phyloP scores from a whole-genome alignment of 768 basidiomycete genomes.

The Asterophora lycoperdoides region DNA sequence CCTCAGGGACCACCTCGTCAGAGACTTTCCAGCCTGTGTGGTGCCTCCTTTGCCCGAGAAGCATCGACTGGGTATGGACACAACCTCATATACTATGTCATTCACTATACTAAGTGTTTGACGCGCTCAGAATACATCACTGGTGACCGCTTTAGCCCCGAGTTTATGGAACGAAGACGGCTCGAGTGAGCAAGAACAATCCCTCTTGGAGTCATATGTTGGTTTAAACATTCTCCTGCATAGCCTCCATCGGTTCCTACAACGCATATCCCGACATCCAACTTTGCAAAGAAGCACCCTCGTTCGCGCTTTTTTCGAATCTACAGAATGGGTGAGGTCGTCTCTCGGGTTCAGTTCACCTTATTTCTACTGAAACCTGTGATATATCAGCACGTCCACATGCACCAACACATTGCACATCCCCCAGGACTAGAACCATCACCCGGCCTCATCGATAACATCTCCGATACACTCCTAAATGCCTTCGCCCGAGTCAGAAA shows the following conservation, averaged over 20 bases:
- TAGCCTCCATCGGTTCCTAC: slow-evolving; percentile 89
- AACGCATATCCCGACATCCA: slow-evolving; percentile 89
- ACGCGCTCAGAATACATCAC: slow-evolving; percentile 84
- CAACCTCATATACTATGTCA: slow-evolving; percentile 1
- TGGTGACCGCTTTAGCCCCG: slow-evolving; percentile 94
- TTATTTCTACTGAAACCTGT: slow-evolving; percentile 2
- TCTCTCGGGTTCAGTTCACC: slow-evolving; percentile 1
- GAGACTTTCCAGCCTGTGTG: slow-evolving; percentile 97
- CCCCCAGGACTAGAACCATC: slow-evolving; percentile 81
- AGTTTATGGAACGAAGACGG: slow-evolving; percentile 93
- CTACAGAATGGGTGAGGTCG: slow-evolving; percentile 90
- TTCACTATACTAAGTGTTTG: slow-evolving; percentile 1
- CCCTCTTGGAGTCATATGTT: not conserved
- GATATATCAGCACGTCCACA: slow-evolving; percentile 75
- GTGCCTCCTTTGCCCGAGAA: slow-evolving; percentile 96
- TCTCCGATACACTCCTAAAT: slow-evolving; percentile 94
- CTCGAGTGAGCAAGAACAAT: slow-evolving; percentile 61
- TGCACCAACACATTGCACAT: slow-evolving; percentile 94
- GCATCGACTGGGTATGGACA: slow-evolving; percentile 80
- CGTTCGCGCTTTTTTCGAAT: slow-evolving; percentile 92
- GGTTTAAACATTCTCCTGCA: not conserved
- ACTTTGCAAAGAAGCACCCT: slow-evolving; percentile 89
- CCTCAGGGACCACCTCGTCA: slow-evolving; percentile 78
- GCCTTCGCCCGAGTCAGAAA: slow-evolving; percentile 95
- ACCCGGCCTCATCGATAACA: slow-evolving; percentile 83